Evolutionary conservation across 768 basidiomycete species (phyloP), one percentile per base, ranked within the genome.

Genomic region (Kondoa malvinella): DNA sequence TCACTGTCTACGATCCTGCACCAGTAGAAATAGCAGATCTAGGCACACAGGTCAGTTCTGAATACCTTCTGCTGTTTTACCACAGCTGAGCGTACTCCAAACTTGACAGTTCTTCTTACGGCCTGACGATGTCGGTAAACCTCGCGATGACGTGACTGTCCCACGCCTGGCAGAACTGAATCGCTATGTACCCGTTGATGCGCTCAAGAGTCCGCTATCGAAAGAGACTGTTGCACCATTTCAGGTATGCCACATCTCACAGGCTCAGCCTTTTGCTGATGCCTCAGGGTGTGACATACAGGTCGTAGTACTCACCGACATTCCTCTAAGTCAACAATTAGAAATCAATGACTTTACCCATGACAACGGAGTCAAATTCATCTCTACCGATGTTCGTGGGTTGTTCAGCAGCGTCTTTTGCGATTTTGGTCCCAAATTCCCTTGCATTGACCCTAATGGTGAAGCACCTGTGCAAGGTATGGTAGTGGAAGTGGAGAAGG

Each of bases 281-380:
- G 29, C 12, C 30, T 27, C 61, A 15, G 8, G 30, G 58, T 4
- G 4, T 70, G 58, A 68, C 57, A 57, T 56, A 8, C 73, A 91
- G 91, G 90, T 86, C 67, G 86, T 99, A 34, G 91, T 97, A 30
- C 81, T 97, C 58, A 90, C 88, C 71, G 86, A 87, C 40, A 84
- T 81, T 2, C 77, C 89, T 12, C 81, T 86, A 69, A 81, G 81
- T 69, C 89, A 91, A 75, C 92, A 94, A 76, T 76, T 97, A 50
- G 89, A 94, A 77, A 91, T 99, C 76, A 88, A 99, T 77, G 88
- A 91, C 68, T 99, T 89, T 86, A 90, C 92, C 16, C 91, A 92
- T 75, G 76, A 81, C 68, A 88, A 92, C 74, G 88, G 86, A 14
- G 84, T 97, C 64, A 86, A 87, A 75, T 97, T 99, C 80, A 86